Conservation (phyloP, 225 moss, liverwort and hornwort species). For the Antitrichia curtipendula region DNA sequence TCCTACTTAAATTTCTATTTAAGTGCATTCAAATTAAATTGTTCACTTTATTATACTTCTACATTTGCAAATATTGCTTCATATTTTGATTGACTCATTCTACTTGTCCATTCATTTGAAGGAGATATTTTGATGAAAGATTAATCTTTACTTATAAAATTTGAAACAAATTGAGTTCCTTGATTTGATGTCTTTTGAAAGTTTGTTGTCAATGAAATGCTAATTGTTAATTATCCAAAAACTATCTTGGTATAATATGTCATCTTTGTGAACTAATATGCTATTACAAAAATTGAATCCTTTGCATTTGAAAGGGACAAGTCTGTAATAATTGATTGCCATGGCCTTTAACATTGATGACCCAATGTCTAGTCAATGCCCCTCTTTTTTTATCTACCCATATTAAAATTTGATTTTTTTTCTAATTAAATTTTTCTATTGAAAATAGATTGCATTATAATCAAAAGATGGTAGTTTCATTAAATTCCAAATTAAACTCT, state of each 20-base stretch:
- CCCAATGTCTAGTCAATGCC: no score
- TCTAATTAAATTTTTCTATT: background rate
- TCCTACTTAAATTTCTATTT: background rate
- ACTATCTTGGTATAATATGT: no score
- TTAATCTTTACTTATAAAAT: background rate
- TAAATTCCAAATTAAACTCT: background rate
- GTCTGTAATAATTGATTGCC: background rate
- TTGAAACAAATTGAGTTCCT: background rate
- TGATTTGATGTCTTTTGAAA: background rate
- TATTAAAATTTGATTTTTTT: background rate
- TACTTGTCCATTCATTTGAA: background rate
- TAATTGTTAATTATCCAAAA: no score
- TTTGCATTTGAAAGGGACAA: background rate
- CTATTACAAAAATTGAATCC: background rate
- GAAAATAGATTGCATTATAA: background rate
- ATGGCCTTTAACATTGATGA: background rate
- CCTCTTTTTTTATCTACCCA: no score
- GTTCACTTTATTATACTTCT: background rate
- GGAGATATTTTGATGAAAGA: background rate
- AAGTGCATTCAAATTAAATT: background rate
- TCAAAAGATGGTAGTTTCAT: background rate
- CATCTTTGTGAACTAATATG: background rate
- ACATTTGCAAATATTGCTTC: background rate
- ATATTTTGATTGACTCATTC: background rate
- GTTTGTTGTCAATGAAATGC: background rate